A percentile compares a stretch with the other conserved stretches of the same genome.
Evolutionary conservation across 495 filamentous ascomycete species (phyloP).

Genomic region (Penicillium tannophilum): DNA sequence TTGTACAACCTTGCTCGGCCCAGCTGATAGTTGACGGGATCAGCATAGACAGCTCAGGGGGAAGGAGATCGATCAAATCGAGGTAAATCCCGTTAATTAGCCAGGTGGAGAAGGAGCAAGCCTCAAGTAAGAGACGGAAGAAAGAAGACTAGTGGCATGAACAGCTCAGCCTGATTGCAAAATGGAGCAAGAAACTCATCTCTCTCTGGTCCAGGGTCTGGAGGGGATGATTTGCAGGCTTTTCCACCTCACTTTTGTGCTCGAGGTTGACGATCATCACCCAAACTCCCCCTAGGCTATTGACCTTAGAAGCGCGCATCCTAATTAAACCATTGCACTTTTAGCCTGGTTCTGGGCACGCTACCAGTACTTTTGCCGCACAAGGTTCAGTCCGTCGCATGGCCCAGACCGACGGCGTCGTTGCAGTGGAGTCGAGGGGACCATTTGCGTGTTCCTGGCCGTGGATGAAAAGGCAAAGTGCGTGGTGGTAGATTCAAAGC

Average conservation of each 20-base stretch:
- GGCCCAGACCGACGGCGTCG: constrained; percentile 33
- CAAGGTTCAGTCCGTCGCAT: constrained; percentile 28
- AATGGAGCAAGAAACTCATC: background rate
- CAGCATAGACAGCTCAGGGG: background rate
- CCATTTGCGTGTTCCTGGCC: constrained; percentile 24
- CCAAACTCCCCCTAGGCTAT: background rate
- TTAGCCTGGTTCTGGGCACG: background rate
- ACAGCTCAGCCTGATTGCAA: background rate
- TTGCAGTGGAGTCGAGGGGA: constrained; percentile 14
- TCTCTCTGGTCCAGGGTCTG: background rate
- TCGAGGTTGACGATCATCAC: background rate
- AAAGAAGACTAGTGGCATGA: background rate
- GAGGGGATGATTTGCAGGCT: background rate
- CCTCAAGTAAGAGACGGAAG: background rate
- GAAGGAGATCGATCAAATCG: background rate
- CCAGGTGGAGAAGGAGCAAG: background rate
- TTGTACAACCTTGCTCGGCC: constrained; percentile 2
- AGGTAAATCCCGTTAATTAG: background rate
- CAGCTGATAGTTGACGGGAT: background rate
- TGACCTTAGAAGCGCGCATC: constrained; percentile 26
- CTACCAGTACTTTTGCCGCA: constrained; percentile 5
- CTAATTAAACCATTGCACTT: constrained; percentile 21
- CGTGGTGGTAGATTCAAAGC: constrained; percentile 25
- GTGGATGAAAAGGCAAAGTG: constrained; percentile 19
- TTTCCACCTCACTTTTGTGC: background rate